Percentiles rank a stretch among this genome's conserved stretches.
These are phyloP conservation scores for Eimeria necatrix DNA, from an alignment of 169 alveolate genomes.

Conservation along the genomic window DNA sequence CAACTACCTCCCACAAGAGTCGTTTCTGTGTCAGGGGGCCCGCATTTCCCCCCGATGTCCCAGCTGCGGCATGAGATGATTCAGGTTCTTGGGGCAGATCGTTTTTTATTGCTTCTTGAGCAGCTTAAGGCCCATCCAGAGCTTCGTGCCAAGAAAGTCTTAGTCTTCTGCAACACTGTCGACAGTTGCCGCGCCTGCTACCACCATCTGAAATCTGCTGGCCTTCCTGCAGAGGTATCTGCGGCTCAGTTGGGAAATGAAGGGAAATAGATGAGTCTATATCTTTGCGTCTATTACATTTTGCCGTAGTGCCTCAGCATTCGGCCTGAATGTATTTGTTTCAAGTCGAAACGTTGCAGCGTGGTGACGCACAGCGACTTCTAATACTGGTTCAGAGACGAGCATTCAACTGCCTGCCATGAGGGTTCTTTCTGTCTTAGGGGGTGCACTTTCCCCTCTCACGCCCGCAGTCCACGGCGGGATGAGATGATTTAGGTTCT, in stretches of 20 bases:
- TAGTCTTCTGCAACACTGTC: conserved; percentile 77
- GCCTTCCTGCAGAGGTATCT: conserved; percentile 70
- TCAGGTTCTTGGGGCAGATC: conserved; percentile 61
- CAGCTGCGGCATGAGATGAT: conserved; percentile 79
- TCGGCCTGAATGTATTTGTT: too few species aligned
- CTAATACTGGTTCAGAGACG: conserved; percentile 51
- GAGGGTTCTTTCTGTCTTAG: conserved; percentile 53
- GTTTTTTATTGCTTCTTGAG: conserved; percentile 56
- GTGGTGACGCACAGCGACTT: conserved; percentile 48
- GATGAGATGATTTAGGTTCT: conserved; percentile 76
- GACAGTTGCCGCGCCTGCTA: conserved; percentile 80
- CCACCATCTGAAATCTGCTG: conserved; percentile 64
- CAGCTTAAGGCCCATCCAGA: conserved; percentile 55
- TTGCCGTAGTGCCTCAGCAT: too few species aligned
- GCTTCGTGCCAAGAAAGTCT: conserved; percentile 58
- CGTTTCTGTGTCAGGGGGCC: conserved; percentile 65
- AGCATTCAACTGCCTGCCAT: conserved; percentile 20
- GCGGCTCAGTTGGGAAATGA: background rate
- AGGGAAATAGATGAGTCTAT: too few species aligned
- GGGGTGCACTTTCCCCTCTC: conserved; percentile 54
- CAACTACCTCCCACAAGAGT: conserved; percentile 24
- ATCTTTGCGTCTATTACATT: too few species aligned
- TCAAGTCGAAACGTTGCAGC: too few species aligned
- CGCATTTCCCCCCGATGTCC: conserved; percentile 28
- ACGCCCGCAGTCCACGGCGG: conserved; percentile 6